Conservation (phyloP, 164 flowering plant species). For the Nelumbo lutea region DNA sequence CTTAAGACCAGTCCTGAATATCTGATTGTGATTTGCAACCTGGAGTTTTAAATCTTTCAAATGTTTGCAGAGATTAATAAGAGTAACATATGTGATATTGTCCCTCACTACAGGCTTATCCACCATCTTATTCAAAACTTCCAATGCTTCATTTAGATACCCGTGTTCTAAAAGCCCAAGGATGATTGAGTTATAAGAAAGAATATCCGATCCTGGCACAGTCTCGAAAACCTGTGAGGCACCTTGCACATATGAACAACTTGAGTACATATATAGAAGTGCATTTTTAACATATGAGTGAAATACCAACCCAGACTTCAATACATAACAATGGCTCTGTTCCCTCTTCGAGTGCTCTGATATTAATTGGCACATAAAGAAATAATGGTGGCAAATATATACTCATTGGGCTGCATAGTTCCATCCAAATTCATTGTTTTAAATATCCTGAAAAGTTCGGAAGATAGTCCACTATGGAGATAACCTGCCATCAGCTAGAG, state of each 20-base stretch:
- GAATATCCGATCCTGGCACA: background rate
- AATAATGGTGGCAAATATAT: background rate
- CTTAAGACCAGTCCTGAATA: background rate
- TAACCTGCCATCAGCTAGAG: too few relatives aligned
- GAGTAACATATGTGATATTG: too few relatives aligned
- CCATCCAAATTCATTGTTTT: background rate
- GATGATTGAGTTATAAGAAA: background rate
- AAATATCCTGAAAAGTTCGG: background rate
- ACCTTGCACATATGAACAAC: background rate
- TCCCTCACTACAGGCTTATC: too few relatives aligned
- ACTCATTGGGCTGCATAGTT: background rate
- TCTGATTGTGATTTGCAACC: constrained; percentile 1
- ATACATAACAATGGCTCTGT: constrained; percentile 1
- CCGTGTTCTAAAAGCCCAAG: background rate
- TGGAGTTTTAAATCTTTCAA: background rate
- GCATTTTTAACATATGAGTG: background rate
- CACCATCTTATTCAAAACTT: too few relatives aligned
- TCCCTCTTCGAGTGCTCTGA: background rate
- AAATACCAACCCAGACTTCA: constrained; percentile 1
- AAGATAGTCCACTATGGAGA: background rate
- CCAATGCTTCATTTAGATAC: too few relatives aligned
- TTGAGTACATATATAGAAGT: background rate
- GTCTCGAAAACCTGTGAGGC: background rate
- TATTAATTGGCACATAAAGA: background rate
- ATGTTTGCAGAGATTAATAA: background rate